These are phyloP conservation scores for Grosmannia penicillata DNA, from an alignment of 2,329 filamentous ascomycete species.

Conservation along the genomic window DNA sequence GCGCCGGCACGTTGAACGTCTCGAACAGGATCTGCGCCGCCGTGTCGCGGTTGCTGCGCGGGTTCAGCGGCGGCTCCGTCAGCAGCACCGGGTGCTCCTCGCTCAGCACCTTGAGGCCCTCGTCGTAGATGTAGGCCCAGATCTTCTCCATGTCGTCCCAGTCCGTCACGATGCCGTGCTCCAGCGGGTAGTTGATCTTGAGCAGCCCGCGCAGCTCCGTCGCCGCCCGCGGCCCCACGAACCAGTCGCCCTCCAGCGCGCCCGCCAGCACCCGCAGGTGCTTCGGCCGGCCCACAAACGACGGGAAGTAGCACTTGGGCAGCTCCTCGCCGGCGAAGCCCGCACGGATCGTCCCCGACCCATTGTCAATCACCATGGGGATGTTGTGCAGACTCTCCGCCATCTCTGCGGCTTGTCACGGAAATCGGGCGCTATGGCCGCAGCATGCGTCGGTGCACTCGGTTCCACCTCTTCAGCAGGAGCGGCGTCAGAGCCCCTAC, in stretches of 20 bases:
- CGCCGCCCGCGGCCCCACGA: constrained; percentile 81
- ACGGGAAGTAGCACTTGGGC: constrained; percentile 94
- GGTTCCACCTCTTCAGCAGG: too few relatives aligned
- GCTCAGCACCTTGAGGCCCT: constrained; percentile 89
- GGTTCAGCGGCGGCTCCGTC: constrained; percentile 91
- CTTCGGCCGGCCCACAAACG: constrained; percentile 91
- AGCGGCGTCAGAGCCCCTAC: too few relatives aligned
- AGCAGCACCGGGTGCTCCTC: constrained; percentile 97
- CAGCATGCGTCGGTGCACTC: neutral
- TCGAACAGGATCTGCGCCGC: constrained; percentile 97
- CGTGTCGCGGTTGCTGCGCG: constrained; percentile 85
- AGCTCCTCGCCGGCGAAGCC: constrained; percentile 93
- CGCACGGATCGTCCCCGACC: constrained; percentile 91
- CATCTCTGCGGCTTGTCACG: constrained; percentile 22
- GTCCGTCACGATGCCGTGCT: constrained; percentile 96
- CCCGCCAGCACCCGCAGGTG: constrained; percentile 91
- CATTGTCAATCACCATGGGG: constrained; percentile 97
- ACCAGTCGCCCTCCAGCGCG: constrained; percentile 88
- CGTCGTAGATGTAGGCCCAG: constrained; percentile 95
- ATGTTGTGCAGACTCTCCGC: constrained; percentile 74
- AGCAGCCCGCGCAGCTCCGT: constrained; percentile 81
- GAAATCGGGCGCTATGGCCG: neutral
- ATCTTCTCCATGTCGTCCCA: constrained; percentile 99
- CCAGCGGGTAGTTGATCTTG: constrained; percentile 90
- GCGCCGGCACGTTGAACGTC: constrained; percentile 92